Evolutionary conservation across 163 green algal species (phyloP), one percentile per base, ranked within the genome.

Genomic region (Scenedesmus sp.): DNA sequence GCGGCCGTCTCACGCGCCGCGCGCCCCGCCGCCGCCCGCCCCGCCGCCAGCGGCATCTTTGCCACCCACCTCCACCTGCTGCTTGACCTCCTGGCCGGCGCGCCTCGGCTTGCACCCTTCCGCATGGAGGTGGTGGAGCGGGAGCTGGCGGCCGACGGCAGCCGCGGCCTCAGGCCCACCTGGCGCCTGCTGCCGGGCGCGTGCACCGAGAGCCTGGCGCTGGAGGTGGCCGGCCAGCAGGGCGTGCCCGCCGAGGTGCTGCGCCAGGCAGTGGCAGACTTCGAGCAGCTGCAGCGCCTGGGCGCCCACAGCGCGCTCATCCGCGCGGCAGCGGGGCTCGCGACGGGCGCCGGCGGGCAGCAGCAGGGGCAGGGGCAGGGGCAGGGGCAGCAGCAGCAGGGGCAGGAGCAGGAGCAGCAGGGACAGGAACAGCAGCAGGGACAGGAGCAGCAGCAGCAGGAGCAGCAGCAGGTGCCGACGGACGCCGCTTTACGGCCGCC

Each of bases 21-120:
- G 28, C 53, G 33, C 9, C 2, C 6, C n/a, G 48, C n/a, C 60
- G 44, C 31, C 7, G 50, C n/a, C 57, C n/a, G 57, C 18, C 66
- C 14, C n/a, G 26, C 70, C 26, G 92, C 84, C 77, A 78, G 72
- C 0, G 93, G 91, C 47, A 79, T 96, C 6, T 96, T 98, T 81
- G 94, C 94, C 44, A 98, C 93, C n/a, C 94, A 98, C 89, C 84
- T 98, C 53, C 94, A 98, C 77, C 77, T 87, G 44, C 82, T 98
- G 76, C 70, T 96, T 47, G 15, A 36, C 0, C 64, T 77, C 20
- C 14, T 51, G 56, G 3, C 29, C 1, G 54, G 48, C 13, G 22
- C 9, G 24, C n/a, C 39, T n/a, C 6, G 29, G 75, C 24, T 28
- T 83, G n/a, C 13, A 18, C 3, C 28, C 33, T 76, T 44, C 47